Evolutionary conservation across 306 rosid genomes (phyloP).

Genomic region (Corylus heterophylla): DNA sequence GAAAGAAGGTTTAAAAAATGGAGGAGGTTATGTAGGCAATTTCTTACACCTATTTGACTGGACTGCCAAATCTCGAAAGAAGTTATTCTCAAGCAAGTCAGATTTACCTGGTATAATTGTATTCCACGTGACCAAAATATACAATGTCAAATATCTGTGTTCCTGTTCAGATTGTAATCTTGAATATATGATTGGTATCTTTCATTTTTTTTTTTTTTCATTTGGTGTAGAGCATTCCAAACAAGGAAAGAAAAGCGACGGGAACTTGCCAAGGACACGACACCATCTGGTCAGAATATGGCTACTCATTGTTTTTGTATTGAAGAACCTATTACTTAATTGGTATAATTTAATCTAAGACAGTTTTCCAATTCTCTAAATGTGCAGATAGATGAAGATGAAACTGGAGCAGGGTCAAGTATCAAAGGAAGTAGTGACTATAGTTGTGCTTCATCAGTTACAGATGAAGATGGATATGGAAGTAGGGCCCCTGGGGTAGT

Average conservation of each 20-base stretch:
- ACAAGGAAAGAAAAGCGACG: constrained; percentile 51
- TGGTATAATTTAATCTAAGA: constrained; percentile 9
- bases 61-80: constrained; percentile 85
- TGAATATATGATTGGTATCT: constrained; percentile 6
- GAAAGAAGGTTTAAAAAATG: constrained; percentile 64
- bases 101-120: constrained; percentile 56
- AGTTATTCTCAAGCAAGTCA: constrained; percentile 66
- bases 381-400: constrained; percentile 66
- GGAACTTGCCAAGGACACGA: constrained; percentile 47
- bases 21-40: constrained; percentile 71
- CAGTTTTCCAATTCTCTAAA: neutral
- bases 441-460: constrained; percentile 84
- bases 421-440: constrained; percentile 64
- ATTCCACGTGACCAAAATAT: constrained; percentile 4
- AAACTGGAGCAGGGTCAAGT: constrained; percentile 44
- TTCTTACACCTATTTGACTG: constrained; percentile 92
- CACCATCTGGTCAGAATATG: constrained; percentile 46
- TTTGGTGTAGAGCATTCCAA: constrained; percentile 47
- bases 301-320: constrained; percentile 15
- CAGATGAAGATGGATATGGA: constrained; percentile 82
- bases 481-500: constrained; percentile 73
- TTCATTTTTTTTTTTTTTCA: constrained; percentile 1
- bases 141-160: constrained; percentile 4
- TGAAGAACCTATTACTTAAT: constrained; percentile 18
- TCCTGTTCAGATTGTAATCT: constrained; percentile 11